Evolutionary conservation across 495 filamentous ascomycete genomes (phyloP).

Genomic region (Tuber calosporum): DNA sequence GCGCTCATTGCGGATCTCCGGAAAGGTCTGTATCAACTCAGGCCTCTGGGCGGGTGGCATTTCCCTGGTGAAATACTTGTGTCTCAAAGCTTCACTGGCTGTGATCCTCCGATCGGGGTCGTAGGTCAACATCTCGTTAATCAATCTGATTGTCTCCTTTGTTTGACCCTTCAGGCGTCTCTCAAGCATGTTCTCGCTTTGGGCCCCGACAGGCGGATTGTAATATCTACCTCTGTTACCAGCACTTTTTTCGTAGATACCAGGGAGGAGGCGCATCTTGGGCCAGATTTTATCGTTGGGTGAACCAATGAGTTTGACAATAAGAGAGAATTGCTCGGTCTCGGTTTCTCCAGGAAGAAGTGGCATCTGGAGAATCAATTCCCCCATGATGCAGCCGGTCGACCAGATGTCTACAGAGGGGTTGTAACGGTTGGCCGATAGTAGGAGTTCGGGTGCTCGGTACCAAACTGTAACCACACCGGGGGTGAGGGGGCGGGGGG

Average conservation of each 20-base stretch:
- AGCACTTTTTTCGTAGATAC: conserved; percentile 21
- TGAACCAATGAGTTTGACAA: conserved; percentile 45
- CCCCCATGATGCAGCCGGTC: conserved; percentile 47
- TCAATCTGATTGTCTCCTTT: conserved; percentile 37
- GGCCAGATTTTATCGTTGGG: conserved; percentile 44
- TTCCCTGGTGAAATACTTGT: conserved; percentile 42
- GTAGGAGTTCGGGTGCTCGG: conserved; percentile 46
- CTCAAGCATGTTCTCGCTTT: conserved; percentile 35
- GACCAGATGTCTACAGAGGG: conserved; percentile 47
- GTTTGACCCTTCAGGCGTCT: conserved; percentile 30
- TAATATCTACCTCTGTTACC: conserved; percentile 21
- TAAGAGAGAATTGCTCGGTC: conserved; percentile 46
- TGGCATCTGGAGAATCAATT: conserved; percentile 44
- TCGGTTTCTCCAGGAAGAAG: conserved; percentile 46
- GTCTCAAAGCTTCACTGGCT: conserved; percentile 30
- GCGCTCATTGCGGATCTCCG: conserved; percentile 44
- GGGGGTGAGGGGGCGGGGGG: conserved; percentile 46
- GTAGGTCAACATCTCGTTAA: conserved; percentile 40
- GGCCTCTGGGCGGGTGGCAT: conserved; percentile 43
- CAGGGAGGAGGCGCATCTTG: conserved; percentile 39
- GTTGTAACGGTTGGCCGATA: conserved; percentile 45
- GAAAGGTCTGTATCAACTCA: conserved; percentile 47
- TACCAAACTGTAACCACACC: conserved; percentile 48
- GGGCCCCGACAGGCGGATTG: conserved; percentile 21
- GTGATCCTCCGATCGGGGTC: conserved; percentile 38